Percentiles rank a stretch among this genome's conserved stretches.
phyloP scores from a whole-genome alignment of 1,139 yeast genomes.

The Candida glucosophila region DNA sequence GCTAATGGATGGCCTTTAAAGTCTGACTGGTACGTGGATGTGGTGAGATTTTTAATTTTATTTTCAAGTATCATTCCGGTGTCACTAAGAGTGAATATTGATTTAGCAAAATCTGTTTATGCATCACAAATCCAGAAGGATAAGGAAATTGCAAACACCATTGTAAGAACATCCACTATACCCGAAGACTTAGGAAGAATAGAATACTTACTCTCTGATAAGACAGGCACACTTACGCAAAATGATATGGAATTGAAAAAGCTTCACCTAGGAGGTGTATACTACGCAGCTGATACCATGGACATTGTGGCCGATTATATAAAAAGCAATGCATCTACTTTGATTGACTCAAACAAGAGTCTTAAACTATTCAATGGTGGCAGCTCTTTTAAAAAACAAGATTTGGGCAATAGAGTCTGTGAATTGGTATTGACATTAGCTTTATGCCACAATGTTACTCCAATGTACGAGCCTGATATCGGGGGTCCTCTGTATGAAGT shows the following conservation, averaged over 20 bases:
- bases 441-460: conserved; percentile 89
- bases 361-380: too few species aligned
- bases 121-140: conserved; percentile 95
- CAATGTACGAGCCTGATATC: conserved; percentile 16
- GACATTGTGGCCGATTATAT: conserved; percentile 78
- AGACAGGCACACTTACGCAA: conserved; percentile 95
- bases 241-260: conserved; percentile 97
- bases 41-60: conserved; percentile 80
- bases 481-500: conserved; percentile 16
- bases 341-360: conserved; percentile 8
- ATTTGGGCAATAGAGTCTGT: conserved; percentile 65
- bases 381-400: conserved; percentile 44
- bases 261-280: conserved; percentile 83
- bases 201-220: conserved; percentile 86
- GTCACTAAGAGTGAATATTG: conserved; percentile 85
- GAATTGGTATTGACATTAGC: conserved; percentile 79
- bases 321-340: conserved; percentile 15
- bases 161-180: conserved; percentile 93
- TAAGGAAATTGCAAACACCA: conserved; percentile 67
- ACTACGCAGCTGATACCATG: conserved; percentile 87
- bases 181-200: conserved; percentile 97
- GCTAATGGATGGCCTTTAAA: conserved; percentile 64
- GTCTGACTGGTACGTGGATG: conserved; percentile 76
- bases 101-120: conserved; percentile 91
- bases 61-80: conserved; percentile 97